Evolutionary conservation across 2,329 filamentous ascomycete species (phyloP), one percentile per base, ranked within the genome.

Genomic region (Aspergillus fumigatiaffinis): DNA sequence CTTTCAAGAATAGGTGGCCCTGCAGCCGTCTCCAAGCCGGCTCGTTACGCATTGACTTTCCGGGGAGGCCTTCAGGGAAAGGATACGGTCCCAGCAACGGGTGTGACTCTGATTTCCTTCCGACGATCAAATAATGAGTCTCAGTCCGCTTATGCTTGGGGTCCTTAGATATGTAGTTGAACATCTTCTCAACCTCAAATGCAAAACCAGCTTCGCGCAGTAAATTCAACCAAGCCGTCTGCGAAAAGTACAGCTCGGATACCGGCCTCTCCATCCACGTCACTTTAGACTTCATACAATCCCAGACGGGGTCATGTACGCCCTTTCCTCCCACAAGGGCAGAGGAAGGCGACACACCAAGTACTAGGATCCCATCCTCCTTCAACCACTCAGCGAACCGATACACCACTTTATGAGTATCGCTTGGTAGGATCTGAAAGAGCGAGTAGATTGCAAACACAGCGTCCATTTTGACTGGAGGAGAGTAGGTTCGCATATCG

Each of bases 401-500:
- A 23, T 50, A 57, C 12, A 58, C 26, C 28, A 62, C 48, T 3
- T 51, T 56, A 35, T 57, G 53, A 3, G 49, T 38, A 21, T 64
- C 61, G 26, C 55, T 51, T 7, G 59, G 61, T 1, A 55, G 29
- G 26, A 63, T 29, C 41, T 60, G 57, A 42, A 51, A 63, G 17
- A 64, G 53, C 2, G 61, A 62, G 29, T 53, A 51, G 12, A 63
- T 50, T 20, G 53, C 59, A 44, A 64, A 60, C 2, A 64, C 52
- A 3, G 53, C 62, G 29, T 62, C 55, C 8, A 63, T 53, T 10
- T 25, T 50, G 25, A 28, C 35, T 12, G 23, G 14, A 3, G 63
- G 59, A 1, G 25, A 35, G 32, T 52, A 64, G n/a, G 20, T 55
- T 28, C 52, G 61, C 61, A 64, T 63, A 44, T 64, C 62, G 4